Percentiles rank a stretch among this genome's conserved stretches.
phyloP scores from a whole-genome alignment of 768 basidiomycete species.

The Solioccasus polychromus region DNA sequence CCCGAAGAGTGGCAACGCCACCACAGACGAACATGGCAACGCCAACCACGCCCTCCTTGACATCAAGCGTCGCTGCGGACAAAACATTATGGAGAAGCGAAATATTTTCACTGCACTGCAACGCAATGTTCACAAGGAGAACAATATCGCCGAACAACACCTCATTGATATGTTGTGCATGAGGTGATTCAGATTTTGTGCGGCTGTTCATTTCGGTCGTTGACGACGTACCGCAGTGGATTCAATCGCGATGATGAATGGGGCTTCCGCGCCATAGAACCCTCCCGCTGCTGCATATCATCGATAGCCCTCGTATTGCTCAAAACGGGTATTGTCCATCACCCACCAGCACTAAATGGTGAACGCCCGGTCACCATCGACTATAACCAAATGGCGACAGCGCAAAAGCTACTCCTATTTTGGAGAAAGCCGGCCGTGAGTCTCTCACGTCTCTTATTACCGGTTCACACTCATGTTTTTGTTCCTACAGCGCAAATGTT shows the following conservation, averaged over 20 bases:
- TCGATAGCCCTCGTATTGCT: slow-evolving; percentile 96
- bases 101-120: slow-evolving; percentile 98
- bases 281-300: slow-evolving; percentile 94
- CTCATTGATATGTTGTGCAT: slow-evolving; percentile 99
- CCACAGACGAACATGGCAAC: slow-evolving; percentile 74
- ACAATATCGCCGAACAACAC: slow-evolving; percentile 98
- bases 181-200: slow-evolving; percentile 57
- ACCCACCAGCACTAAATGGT: slow-evolving; percentile 46
- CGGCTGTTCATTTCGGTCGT: background rate
- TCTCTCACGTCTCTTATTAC: slow-evolving; percentile 15
- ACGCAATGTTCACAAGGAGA: slow-evolving; percentile 98
- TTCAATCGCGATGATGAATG: slow-evolving; percentile 97
- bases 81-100: slow-evolving; percentile 81
- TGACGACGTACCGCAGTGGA: slow-evolving; percentile 47
- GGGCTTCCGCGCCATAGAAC: slow-evolving; percentile 96
- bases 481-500: slow-evolving; percentile 84
- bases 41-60: slow-evolving; percentile 76
- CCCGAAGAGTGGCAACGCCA: slow-evolving; percentile 56
- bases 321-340: slow-evolving; percentile 93
- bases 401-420: slow-evolving; percentile 94
- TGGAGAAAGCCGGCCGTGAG: slow-evolving; percentile 99
- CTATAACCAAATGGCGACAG: slow-evolving; percentile 91
- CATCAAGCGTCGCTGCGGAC: slow-evolving; percentile 83
- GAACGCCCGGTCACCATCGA: slow-evolving; percentile 81
- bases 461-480: background rate